A percentile compares a stretch with the other conserved stretches of the same genome.
phyloP scores from a whole-genome alignment of 1,284 basidiomycete genomes.

The Irpex sp. region DNA sequence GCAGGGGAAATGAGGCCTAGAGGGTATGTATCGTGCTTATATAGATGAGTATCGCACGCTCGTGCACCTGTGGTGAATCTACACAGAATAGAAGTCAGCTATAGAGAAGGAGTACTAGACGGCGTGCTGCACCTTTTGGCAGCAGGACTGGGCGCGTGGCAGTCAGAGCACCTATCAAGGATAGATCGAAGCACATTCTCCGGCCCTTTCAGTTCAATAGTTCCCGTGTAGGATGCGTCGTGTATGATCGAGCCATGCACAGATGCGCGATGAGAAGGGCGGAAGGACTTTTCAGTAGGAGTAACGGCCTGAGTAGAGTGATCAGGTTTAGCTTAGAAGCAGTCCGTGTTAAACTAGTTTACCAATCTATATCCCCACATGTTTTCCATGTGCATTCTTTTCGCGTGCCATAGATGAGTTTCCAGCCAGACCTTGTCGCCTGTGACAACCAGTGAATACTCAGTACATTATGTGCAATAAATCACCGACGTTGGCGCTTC shows the following conservation, averaged over 20 bases:
- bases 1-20: conserved; percentile 65
- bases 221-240: conserved; percentile 79
- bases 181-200: conserved; percentile 46
- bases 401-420: conserved; percentile 92
- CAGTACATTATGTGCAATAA: background rate
- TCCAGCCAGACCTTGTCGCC: conserved; percentile 86
- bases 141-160: conserved; percentile 48
- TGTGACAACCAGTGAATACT: conserved; percentile 22
- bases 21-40: conserved; percentile 62
- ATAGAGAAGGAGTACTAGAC: background rate
- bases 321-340: background rate
- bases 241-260: conserved; percentile 79
- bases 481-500: conserved; percentile 58
- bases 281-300: conserved; percentile 86
- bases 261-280: conserved; percentile 84
- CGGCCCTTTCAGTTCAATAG: conserved; percentile 68
- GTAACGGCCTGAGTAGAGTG: conserved; percentile 49
- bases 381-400: conserved; percentile 87
- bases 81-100: background rate
- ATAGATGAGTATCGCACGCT: conserved; percentile 56
- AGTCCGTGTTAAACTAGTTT: background rate
- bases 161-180: conserved; percentile 59
- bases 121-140: conserved; percentile 43
- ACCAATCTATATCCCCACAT: conserved; percentile 88
- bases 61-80: conserved; percentile 58